These are phyloP conservation scores for Mycena alexandri DNA, from an alignment of 768 basidiomycete genomes.

Conservation along the genomic window DNA sequence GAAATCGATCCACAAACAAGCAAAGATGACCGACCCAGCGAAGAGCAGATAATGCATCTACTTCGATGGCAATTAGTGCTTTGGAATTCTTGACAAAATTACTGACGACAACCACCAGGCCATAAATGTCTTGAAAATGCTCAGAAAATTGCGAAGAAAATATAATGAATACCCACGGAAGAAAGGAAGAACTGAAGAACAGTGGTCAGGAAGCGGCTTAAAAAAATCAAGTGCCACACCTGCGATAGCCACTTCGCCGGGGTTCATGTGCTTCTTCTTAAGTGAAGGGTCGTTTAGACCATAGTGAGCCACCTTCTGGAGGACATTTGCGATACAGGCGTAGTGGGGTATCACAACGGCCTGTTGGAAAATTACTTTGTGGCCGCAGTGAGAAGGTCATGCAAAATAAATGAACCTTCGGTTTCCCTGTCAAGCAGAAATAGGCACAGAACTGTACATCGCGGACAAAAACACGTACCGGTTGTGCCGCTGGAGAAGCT, in stretches of 20 bases:
- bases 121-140: conserved; percentile 64
- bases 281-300: conserved; percentile 55
- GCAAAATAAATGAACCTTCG: conserved; percentile 46
- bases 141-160: background rate
- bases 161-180: conserved; percentile 59
- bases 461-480: conserved; percentile 56
- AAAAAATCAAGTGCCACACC: conserved; percentile 55
- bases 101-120: conserved; percentile 67
- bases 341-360: conserved; percentile 79
- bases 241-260: conserved; percentile 70
- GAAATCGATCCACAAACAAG: background rate
- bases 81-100: background rate
- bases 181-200: conserved; percentile 64
- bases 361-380: conserved; percentile 44
- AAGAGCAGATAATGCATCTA: conserved; percentile 69
- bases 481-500: conserved; percentile 85
- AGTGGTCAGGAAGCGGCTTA: background rate
- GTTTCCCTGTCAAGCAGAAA: conserved; percentile 45
- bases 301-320: conserved; percentile 70
- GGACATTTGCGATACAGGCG: conserved; percentile 70
- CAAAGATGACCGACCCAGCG: conserved; percentile 53
- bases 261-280: conserved; percentile 56
- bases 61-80: conserved; percentile 20
- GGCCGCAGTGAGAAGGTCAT: background rate
- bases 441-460: background rate